Conservation (phyloP, 495 filamentous ascomycete genomes). For the Diplogelasinospora grovesii region DNA sequence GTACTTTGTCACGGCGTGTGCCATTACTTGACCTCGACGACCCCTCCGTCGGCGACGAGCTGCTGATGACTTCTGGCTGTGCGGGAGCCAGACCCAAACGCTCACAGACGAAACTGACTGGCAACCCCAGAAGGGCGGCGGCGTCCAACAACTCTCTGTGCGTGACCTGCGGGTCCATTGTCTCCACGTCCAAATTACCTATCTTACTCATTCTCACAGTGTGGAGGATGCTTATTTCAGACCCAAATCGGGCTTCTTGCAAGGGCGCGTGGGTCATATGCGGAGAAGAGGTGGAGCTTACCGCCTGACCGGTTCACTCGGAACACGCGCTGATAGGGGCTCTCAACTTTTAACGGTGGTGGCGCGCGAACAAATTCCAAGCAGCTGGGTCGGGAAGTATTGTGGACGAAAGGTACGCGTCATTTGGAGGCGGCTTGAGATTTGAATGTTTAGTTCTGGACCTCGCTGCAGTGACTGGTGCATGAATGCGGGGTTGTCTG, state of each 20-base stretch:
- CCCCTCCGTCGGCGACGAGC: not conserved
- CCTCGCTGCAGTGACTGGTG: no score
- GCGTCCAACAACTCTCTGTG: conserved; percentile 11
- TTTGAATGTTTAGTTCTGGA: no score
- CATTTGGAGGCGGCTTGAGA: no score
- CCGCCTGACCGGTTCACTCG: no score
- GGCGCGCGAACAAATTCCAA: conserved; percentile 1
- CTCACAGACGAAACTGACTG: conserved; percentile 8
- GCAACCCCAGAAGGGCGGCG: conserved; percentile 8
- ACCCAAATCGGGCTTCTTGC: no score
- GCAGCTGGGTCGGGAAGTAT: not conserved
- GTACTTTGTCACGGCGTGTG: no score
- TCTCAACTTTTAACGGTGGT: not conserved
- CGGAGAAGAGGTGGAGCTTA: no score
- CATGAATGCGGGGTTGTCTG: no score
- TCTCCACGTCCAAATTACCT: conserved; percentile 3
- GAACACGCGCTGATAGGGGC: not conserved
- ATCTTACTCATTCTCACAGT: no score
- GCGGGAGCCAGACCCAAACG: conserved; percentile 9
- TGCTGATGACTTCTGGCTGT: conserved; percentile 2
- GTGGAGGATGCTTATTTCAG: no score
- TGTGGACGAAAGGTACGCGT: no score
- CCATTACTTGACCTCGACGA: not conserved
- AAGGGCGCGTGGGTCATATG: no score
- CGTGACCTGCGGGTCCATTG: conserved; percentile 11